phyloP scores from a whole-genome alignment of 306 rosid genomes.

The Corylus heterophylla region DNA sequence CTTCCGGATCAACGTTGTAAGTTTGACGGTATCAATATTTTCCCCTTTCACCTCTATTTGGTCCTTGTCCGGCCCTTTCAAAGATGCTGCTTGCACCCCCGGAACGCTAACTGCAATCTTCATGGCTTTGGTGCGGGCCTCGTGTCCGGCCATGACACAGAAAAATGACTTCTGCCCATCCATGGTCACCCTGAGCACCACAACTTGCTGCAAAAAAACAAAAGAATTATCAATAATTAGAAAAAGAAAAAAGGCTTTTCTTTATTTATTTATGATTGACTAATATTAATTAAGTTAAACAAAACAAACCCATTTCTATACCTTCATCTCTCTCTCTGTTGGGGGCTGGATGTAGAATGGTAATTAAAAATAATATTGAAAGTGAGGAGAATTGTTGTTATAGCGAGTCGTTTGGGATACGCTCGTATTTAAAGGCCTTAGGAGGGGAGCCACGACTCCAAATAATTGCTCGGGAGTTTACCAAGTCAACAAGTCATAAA shows the following conservation, averaged over 20 bases:
- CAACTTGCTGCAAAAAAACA: slow-evolving; percentile 32
- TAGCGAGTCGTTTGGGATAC: too few species aligned
- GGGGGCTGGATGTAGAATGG: too few species aligned
- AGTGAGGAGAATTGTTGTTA: too few species aligned
- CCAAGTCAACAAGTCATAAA: too few species aligned
- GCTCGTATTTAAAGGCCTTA: too few species aligned
- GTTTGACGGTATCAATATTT: slow-evolving; percentile 28
- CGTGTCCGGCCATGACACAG: background rate
- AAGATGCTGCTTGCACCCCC: slow-evolving; percentile 32
- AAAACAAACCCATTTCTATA: too few species aligned
- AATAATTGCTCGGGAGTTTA: too few species aligned
- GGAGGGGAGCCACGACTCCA: too few species aligned
- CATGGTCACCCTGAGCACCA: slow-evolving; percentile 33
- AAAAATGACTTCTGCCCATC: slow-evolving; percentile 7
- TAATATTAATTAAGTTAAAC: too few species aligned
- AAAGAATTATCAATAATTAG: background rate
- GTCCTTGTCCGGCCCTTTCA: slow-evolving; percentile 24
- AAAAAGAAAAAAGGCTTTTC: background rate
- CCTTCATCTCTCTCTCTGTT: too few species aligned
- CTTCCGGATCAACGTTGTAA: slow-evolving; percentile 34
- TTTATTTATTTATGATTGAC: too few species aligned
- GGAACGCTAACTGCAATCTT: slow-evolving; percentile 41
- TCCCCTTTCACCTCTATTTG: slow-evolving; percentile 39
- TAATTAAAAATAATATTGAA: too few species aligned
- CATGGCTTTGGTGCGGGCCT: slow-evolving; percentile 23